Evolutionary conservation across 2,329 filamentous ascomycete genomes (phyloP), one percentile per base, ranked within the genome.

Genomic region (Trichoderma sp.): DNA sequence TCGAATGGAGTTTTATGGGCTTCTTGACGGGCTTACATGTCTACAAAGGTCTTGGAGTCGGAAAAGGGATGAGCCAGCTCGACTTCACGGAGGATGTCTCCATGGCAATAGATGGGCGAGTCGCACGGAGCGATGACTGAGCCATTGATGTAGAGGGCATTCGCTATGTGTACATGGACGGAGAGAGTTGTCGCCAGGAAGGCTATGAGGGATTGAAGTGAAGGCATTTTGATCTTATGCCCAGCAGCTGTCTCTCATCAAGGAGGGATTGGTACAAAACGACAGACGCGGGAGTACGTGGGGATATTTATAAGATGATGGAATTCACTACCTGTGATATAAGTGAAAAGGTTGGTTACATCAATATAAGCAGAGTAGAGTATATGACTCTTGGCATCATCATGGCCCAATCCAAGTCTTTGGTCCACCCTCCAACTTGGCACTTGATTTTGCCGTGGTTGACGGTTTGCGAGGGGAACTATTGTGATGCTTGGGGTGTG

Each of bases 1-100:
- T 47, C n/a, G n/a, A n/a, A n/a, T n/a, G n/a, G n/a, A n/a, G n/a
- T n/a, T 47, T 3, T 8, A 43, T 43, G 39, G 9, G 15, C n/a
- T 43, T 43, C 15, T 18, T 39, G 36, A 8, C 14, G 15, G 5
- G 30, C 66, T 32, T 62, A 89, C 88, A 91, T 89, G 78, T 92
- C 90, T 57, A 92, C 90, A 77, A 91, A 92, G 1, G 89, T 91
- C 84, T 92, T 92, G 73, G 89, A 92, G 80, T 92, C 90, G 15
- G 83, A 80, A 74, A 92, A 92, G 0, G 90, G 90, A 28, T 82
- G 83, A 3, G 90, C 90, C 11, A 92, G 82, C 81, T 92, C 86
- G 62, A 92, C 86, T 73, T 88, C 84, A 73, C 85, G 83, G 3
- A 92, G 83, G 14, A 92, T 84, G 0, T 91, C 87, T 62, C 90